These are phyloP conservation scores for Rhodamnia argentea DNA, from an alignment of 345 rosid genomes.

Conservation along the genomic window DNA sequence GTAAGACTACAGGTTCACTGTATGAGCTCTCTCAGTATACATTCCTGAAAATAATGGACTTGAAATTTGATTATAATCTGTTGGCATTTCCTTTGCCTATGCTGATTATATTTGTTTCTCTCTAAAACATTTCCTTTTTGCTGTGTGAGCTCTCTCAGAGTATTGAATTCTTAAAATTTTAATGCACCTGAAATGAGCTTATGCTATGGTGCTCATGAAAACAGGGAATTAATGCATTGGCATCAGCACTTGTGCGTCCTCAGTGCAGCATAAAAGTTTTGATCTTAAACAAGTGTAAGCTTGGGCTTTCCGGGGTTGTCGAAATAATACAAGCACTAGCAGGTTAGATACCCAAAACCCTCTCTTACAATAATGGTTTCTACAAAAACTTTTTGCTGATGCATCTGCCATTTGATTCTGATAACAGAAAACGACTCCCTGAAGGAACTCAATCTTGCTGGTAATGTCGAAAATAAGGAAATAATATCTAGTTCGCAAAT, in stretches of 20 bases:
- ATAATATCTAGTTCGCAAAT: constrained; percentile 6
- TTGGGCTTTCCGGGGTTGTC: constrained; percentile 58
- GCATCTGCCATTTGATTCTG: neutral
- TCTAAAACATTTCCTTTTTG: neutral
- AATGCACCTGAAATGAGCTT: neutral
- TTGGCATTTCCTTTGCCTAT: neutral
- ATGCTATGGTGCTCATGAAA: constrained; percentile 2
- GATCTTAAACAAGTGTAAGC: constrained; percentile 59
- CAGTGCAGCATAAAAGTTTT: constrained; percentile 50
- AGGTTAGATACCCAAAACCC: constrained; percentile 28
- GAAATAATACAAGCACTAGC: constrained; percentile 59
- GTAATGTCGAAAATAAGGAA: constrained; percentile 26
- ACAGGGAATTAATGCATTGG: constrained; percentile 61
- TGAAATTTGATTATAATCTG: neutral
- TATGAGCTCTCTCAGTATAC: neutral
- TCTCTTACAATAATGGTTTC: neutral
- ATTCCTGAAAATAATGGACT: neutral
- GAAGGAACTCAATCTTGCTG: constrained; percentile 71
- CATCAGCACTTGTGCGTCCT: constrained; percentile 48
- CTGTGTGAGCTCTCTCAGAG: neutral
- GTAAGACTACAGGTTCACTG: neutral
- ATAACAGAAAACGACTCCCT: constrained; percentile 50
- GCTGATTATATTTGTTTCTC: neutral
- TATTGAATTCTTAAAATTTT: neutral
- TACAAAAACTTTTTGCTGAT: neutral